Conservation (phyloP, 257 asterid species). For the Penstemon barbatus region DNA sequence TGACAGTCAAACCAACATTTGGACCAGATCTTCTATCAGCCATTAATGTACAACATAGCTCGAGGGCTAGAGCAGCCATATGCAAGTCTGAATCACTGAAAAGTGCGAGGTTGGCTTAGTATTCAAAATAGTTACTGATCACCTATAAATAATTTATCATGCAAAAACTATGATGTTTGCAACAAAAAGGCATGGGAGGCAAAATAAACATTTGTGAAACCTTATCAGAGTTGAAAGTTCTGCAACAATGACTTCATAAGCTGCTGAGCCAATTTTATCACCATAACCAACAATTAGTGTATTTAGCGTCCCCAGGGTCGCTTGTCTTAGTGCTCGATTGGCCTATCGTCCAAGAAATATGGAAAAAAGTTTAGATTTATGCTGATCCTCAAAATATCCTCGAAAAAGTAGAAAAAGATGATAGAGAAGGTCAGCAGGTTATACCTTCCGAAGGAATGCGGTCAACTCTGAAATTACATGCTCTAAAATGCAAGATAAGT, state of each 20-base stretch:
- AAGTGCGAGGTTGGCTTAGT: conserved; percentile 25
- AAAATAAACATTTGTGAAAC: conserved; percentile 38
- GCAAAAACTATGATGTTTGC: conserved; percentile 12
- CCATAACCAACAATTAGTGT: conserved; percentile 91
- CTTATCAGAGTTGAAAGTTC: conserved; percentile 96
- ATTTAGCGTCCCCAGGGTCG: conserved; percentile 92
- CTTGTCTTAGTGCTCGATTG: conserved; percentile 92
- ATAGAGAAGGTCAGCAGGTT: conserved; percentile 17
- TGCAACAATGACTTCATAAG: conserved; percentile 87
- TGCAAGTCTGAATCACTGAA: conserved; percentile 93
- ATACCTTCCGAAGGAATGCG: conserved; percentile 89
- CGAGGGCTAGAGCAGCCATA: conserved; percentile 96
- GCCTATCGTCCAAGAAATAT: conserved; percentile 57
- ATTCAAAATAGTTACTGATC: background rate
- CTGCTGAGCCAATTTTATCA: conserved; percentile 85
- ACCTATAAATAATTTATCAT: conserved; percentile 4
- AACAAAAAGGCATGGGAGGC: conserved; percentile 7
- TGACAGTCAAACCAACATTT: conserved; percentile 84
- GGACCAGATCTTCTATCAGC: conserved; percentile 93
- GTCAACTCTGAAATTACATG: conserved; percentile 92
- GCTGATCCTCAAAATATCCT: conserved; percentile 13
- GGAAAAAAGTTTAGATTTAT: conserved; percentile 23
- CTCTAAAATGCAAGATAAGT: conserved; percentile 83
- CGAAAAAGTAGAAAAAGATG: conserved; percentile 12
- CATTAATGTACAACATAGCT: conserved; percentile 90